Evolutionary conservation across 2,329 filamentous ascomycete genomes (phyloP).

Genomic region (Fusarium caatingaense): DNA sequence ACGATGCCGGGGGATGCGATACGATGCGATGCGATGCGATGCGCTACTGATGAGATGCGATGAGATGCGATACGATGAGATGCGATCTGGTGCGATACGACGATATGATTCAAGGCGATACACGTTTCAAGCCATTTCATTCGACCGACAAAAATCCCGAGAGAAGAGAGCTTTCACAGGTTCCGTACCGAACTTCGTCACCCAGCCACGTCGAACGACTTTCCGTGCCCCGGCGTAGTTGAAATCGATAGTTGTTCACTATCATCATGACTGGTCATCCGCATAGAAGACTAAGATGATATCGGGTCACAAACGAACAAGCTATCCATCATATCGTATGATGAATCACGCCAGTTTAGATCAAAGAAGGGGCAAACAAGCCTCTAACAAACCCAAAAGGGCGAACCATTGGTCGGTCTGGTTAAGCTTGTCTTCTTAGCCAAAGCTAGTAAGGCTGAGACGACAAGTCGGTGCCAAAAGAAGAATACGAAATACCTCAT

Average conservation of each 20-base stretch:
- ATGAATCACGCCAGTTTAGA: constrained; percentile 41
- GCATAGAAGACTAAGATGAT: constrained; percentile 6
- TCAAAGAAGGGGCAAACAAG: constrained; percentile 35
- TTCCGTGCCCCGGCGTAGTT: constrained; percentile 4
- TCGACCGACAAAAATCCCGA: neutral
- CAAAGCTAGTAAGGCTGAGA: constrained; percentile 46
- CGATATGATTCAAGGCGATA: neutral
- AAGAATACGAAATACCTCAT: constrained; percentile 28
- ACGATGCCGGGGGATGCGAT: constrained; percentile 42
- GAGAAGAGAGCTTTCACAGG: neutral
- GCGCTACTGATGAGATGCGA: constrained; percentile 40
- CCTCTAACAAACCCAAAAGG: constrained; percentile 2
- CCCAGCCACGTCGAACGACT: neutral
- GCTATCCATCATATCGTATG: constrained; percentile 42
- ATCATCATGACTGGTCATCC: constrained; percentile 28
- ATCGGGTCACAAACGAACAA: constrained; percentile 4
- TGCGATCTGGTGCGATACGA: neutral
- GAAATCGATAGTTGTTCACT: constrained; percentile 23
- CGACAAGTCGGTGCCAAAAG: constrained; percentile 30
- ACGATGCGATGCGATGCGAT: constrained; percentile 44
- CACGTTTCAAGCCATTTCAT: neutral
- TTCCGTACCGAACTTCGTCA: neutral
- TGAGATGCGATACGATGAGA: constrained; percentile 35
- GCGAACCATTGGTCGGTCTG: constrained; percentile 8
- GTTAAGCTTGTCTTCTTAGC: constrained; percentile 17